phyloP scores from a whole-genome alignment of 768 basidiomycete species.

The Scleroderma bovista region DNA sequence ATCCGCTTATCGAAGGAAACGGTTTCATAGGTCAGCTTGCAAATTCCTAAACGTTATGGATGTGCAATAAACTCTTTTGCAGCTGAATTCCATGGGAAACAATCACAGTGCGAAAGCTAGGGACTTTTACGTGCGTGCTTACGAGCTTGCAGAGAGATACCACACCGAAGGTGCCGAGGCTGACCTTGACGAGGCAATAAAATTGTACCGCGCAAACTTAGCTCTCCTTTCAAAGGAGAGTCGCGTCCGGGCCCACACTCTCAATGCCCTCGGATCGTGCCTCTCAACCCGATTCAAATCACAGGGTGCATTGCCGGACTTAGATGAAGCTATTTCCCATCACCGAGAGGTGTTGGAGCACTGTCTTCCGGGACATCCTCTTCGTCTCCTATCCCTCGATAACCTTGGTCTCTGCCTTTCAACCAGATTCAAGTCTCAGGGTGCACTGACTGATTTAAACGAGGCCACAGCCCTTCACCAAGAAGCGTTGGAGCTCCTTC shows the following conservation, averaged over 20 bases:
- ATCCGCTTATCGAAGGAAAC: no score
- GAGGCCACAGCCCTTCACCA: neutral
- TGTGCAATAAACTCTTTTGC: no score
- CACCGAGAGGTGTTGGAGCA: slow-evolving; percentile 2
- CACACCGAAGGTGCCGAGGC: neutral
- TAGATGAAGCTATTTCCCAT: slow-evolving; percentile 5
- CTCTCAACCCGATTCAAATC: neutral
- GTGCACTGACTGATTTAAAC: neutral
- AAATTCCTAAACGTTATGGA: no score
- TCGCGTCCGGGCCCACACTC: neutral
- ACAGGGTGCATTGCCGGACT: slow-evolving; percentile 4
- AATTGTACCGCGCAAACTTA: neutral
- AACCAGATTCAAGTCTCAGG: slow-evolving; percentile 1
- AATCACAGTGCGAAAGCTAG: no score
- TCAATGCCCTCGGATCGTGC: neutral
- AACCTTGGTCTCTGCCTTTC: slow-evolving; percentile 10
- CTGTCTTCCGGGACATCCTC: slow-evolving; percentile 5
- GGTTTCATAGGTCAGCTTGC: no score
- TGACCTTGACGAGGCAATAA: neutral
- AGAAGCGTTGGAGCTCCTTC: slow-evolving; percentile 2
- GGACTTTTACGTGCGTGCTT: neutral
- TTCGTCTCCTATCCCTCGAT: slow-evolving; percentile 5
- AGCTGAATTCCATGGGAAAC: no score
- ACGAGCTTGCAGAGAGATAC: neutral
- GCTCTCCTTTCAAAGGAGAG: neutral